Base-by-base conservation (phyloP, 192 early-diverging fungal genomes). In the Backusella parvicylindrica region DNA sequence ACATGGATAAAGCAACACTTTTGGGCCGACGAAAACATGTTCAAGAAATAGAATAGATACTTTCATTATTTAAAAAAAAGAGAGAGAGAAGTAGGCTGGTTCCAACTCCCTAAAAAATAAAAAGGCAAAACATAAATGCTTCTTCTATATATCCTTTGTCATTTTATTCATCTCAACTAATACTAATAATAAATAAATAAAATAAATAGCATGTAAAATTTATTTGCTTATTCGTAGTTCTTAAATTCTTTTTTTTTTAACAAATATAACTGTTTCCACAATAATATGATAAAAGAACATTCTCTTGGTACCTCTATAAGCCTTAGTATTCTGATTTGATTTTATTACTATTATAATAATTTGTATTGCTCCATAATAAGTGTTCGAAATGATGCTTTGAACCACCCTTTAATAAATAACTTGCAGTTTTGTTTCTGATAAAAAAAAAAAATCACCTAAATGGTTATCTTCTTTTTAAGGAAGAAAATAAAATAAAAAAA, bases 1-100 rank as follows among this genome's bases (percentile, higher is more conserved):
- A 78, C 23, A 78, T 78, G 35, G 23, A 40, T 50, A 78, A 71
- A 37, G 71, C 77, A 7, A 78, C 77, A 2, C 33, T 78, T 28
- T 37, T 78, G 8, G 71, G 73, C 30, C 69, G 41, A 33, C 36
- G 77, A 26, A 78, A 78, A 43, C 53, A 60, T 60, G 23, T 60
- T 60, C 6, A 47, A 16, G 43, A 47, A 28, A 12, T 60, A 12
- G 53, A 60, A 28, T 28, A 60, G 53, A 60, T 21, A 1, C 53
- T 12, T 56, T 12, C n/a, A 56, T 56, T 23, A 23, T 23, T 12
- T 56, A 56, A 56, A 56, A n/a, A n/a, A n/a, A n/a, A n/a, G n/a
- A n/a, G n/a, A n/a, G n/a, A n/a, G 23, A 56, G 23, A 7, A 56
- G 9, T 23, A 26, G 50, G 50, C 50, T 56, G 50, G 50, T 26